These are phyloP conservation scores for Phytophthora agathidicida DNA, from an alignment of 352 stramenopile genomes.

Conservation along the genomic window DNA sequence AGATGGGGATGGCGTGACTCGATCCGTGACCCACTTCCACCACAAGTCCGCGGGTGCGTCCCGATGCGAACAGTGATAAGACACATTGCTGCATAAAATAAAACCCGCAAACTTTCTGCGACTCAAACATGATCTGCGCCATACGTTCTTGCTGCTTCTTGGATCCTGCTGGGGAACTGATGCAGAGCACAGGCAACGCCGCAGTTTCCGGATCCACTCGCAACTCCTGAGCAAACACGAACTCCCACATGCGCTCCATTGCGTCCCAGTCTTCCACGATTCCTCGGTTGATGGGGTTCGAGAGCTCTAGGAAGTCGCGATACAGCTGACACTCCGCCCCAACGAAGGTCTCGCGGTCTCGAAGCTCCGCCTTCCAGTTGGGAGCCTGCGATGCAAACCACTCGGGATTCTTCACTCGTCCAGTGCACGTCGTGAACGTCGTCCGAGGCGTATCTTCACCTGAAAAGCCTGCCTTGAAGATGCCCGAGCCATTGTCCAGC, in stretches of 20 bases:
- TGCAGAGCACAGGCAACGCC: slow-evolving; percentile 71
- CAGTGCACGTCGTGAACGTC: slow-evolving; percentile 72
- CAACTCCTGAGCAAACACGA: slow-evolving; percentile 83
- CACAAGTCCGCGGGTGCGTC: slow-evolving; percentile 85
- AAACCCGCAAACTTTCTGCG: slow-evolving; percentile 79
- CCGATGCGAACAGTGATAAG: slow-evolving; percentile 87
- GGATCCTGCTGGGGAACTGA: slow-evolving; percentile 55
- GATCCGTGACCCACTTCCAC: slow-evolving; percentile 88
- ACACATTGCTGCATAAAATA: slow-evolving; percentile 88
- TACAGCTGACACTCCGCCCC: slow-evolving; percentile 66
- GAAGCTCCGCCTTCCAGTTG: slow-evolving; percentile 65
- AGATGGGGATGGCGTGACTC: slow-evolving; percentile 87
- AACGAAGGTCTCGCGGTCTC: slow-evolving; percentile 79
- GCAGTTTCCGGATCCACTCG: slow-evolving; percentile 77
- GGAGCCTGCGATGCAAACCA: slow-evolving; percentile 72
- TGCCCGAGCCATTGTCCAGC: slow-evolving; percentile 87
- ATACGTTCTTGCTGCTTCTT: slow-evolving; percentile 81
- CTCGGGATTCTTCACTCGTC: slow-evolving; percentile 81
- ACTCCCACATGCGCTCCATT: slow-evolving; percentile 87
- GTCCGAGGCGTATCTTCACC: slow-evolving; percentile 84
- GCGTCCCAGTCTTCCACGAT: slow-evolving; percentile 86
- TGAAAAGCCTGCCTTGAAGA: slow-evolving; percentile 83
- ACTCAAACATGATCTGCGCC: slow-evolving; percentile 89
- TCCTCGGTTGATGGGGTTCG: slow-evolving; percentile 79
- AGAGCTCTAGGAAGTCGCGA: slow-evolving; percentile 69